Conservation (phyloP, 2,329 filamentous ascomycete species). For the Thielaviopsis musarum region DNA sequence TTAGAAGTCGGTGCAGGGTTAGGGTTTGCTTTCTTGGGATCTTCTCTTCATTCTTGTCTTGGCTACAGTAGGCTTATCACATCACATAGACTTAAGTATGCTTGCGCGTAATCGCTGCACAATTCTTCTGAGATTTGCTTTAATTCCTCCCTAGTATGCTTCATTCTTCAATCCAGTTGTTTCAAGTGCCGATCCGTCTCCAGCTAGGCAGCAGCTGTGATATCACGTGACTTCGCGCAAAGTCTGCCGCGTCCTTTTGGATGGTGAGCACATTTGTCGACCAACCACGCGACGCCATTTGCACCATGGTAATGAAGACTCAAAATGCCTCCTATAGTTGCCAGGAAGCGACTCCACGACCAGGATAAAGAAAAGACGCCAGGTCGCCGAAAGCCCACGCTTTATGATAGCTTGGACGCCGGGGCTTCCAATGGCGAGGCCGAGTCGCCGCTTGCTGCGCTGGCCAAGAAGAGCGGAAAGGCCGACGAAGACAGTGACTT, state of each 20-base stretch:
- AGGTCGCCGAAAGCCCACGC: conserved; percentile 32
- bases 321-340: conserved; percentile 50
- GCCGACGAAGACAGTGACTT: conserved; percentile 29
- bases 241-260: background rate
- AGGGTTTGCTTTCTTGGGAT: conserved; percentile 16
- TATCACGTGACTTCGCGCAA: conserved; percentile 10
- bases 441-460: conserved; percentile 25
- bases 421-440: conserved; percentile 26
- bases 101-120: too few species aligned
- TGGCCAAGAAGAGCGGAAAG: conserved; percentile 16
- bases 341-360: conserved; percentile 45
- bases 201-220: too few species aligned
- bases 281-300: background rate
- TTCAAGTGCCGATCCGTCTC: too few species aligned
- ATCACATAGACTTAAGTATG: too few species aligned
- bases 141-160: too few species aligned
- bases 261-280: too few species aligned
- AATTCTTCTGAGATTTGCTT: too few species aligned
- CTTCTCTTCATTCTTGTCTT: background rate
- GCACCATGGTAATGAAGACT: background rate
- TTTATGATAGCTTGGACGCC: conserved; percentile 46
- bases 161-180: background rate
- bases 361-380: conserved; percentile 15
- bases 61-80: too few species aligned
- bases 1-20: conserved; percentile 18